A percentile compares a stretch with the other conserved stretches of the same genome.
These are phyloP conservation scores for Hortiboletus campestris DNA, from an alignment of 768 basidiomycete genomes.

Conservation along the genomic window DNA sequence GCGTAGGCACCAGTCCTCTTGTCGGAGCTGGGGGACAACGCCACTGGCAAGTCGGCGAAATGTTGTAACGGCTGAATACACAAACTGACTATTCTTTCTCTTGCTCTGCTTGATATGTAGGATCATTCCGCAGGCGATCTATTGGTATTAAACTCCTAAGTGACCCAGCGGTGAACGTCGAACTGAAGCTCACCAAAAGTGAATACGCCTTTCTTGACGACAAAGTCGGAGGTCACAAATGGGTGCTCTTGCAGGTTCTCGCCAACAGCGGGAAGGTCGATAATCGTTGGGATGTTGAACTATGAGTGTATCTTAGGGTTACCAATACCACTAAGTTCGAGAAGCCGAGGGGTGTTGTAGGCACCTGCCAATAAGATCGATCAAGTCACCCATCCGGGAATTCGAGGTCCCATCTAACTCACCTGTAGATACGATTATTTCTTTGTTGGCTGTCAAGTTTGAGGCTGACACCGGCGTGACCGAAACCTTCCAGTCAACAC, in stretches of 20 bases:
- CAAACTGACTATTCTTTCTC: slow-evolving; percentile 15
- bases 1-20: slow-evolving; percentile 16
- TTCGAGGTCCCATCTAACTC: background rate
- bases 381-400: background rate
- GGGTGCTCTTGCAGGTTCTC: slow-evolving; percentile 22
- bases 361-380: background rate
- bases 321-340: slow-evolving; percentile 21
- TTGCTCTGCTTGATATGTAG: slow-evolving; percentile 7
- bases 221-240: slow-evolving; percentile 8
- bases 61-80: background rate
- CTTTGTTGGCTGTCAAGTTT: slow-evolving; percentile 3
- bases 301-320: slow-evolving; percentile 10
- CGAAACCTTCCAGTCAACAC: slow-evolving; percentile 9
- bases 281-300: slow-evolving; percentile 5
- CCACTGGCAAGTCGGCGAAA: background rate
- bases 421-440: slow-evolving; percentile 6
- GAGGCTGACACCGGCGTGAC: background rate
- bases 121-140: slow-evolving; percentile 15
- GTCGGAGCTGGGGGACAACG: background rate
- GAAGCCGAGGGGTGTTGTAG: slow-evolving; percentile 18
- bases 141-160: background rate
- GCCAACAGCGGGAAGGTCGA: slow-evolving; percentile 17
- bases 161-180: rapidly evolving
- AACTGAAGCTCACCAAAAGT: slow-evolving; percentile 11
- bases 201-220: slow-evolving; percentile 12